phyloP scores from a whole-genome alignment of 768 basidiomycete species.

The Rhizopogon vinicolor region DNA sequence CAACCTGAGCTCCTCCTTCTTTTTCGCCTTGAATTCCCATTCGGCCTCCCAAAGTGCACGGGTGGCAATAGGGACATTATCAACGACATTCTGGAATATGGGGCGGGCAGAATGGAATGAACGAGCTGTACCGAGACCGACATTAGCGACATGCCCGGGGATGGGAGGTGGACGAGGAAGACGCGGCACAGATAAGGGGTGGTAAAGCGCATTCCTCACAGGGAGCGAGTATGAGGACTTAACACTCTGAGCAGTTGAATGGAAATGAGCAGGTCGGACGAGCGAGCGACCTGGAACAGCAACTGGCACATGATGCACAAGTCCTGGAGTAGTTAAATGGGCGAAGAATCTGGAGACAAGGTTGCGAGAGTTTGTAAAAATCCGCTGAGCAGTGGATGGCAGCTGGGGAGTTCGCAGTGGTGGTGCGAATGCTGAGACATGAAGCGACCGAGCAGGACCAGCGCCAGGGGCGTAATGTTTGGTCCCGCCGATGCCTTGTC shows the following conservation, averaged over 20 bases:
- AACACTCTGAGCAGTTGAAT: constrained; percentile 33
- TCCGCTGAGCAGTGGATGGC: constrained; percentile 33
- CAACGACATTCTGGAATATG: constrained; percentile 73
- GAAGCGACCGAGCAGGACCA: constrained; percentile 34
- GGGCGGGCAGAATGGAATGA: constrained; percentile 72
- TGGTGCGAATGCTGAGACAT: constrained; percentile 38
- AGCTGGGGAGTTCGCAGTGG: constrained; percentile 26
- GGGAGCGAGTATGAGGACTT: constrained; percentile 54
- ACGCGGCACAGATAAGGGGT: constrained; percentile 40
- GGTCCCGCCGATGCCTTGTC: constrained; percentile 14
- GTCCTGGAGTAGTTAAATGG: constrained; percentile 54
- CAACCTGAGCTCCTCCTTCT: constrained; percentile 32
- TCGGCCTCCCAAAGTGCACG: constrained; percentile 75
- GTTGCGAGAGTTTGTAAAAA: constrained; percentile 51
- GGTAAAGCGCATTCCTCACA: constrained; percentile 46
- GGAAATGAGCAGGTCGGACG: constrained; percentile 10
- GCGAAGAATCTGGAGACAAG: constrained; percentile 51
- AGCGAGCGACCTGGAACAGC: constrained; percentile 4
- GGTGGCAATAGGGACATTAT: constrained; percentile 75
- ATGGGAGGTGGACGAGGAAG: constrained; percentile 53
- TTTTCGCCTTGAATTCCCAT: constrained; percentile 52
- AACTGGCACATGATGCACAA: constrained; percentile 23
- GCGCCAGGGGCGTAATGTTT: background rate
- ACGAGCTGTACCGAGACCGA: constrained; percentile 73
- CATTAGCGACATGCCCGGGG: constrained; percentile 50